Conservation (phyloP, 768 basidiomycete species). For the Mycena floridula region DNA sequence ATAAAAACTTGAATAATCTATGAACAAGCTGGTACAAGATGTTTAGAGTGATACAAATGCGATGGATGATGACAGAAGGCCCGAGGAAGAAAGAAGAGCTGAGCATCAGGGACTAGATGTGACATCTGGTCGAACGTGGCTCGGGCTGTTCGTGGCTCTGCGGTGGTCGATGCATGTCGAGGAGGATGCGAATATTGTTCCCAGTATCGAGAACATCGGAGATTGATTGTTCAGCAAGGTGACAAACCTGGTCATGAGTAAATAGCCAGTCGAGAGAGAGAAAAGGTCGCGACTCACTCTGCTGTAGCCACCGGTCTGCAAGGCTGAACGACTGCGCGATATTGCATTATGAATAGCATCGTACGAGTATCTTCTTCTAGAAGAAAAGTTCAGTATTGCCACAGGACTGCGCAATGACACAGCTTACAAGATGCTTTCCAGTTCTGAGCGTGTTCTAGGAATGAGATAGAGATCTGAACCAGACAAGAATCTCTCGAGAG, state of each 20-base stretch:
- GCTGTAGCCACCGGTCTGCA: conserved; percentile 50
- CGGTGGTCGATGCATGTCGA: not conserved
- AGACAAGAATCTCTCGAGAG: conserved; percentile 66
- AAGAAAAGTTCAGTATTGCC: not conserved
- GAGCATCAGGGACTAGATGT: too few species aligned
- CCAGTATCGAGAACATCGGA: conserved; percentile 59
- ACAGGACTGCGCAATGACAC: not conserved
- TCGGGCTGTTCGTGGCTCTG: not conserved
- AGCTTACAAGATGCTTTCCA: conserved; percentile 68
- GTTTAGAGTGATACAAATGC: too few species aligned
- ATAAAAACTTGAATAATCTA: too few species aligned
- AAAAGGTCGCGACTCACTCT: conserved; percentile 25
- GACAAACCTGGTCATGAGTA: conserved; percentile 45
- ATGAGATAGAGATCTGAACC: conserved; percentile 68
- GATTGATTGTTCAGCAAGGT: conserved; percentile 68
- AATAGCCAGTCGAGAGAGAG: not conserved
- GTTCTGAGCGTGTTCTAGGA: conserved; percentile 57
- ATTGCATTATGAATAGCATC: conserved; percentile 81
- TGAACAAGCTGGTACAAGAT: too few species aligned
- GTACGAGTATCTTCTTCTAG: conserved; percentile 67
- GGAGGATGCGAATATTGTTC: conserved; percentile 52
- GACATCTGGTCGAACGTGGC: not conserved
- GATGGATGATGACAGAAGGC: too few species aligned
- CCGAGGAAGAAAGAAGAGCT: too few species aligned
- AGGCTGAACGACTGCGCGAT: conserved; percentile 55